Evolutionary conservation across 257 asterid species (phyloP).

Genomic region (Solanum chiquidenum): DNA sequence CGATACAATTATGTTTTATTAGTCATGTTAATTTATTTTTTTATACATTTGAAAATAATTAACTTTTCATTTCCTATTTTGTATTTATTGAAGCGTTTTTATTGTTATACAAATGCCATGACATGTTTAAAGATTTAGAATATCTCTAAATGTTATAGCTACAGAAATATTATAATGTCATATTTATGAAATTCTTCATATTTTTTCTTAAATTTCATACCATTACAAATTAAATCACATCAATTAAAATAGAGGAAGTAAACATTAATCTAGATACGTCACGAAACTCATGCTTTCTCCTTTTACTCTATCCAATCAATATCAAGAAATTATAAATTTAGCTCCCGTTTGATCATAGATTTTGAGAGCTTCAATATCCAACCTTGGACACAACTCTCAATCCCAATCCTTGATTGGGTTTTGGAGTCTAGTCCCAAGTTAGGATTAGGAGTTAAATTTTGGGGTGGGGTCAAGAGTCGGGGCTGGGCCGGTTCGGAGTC

Average conservation of each 20-base stretch:
- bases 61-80: background rate
- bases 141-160: background rate
- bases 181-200: background rate
- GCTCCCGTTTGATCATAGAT: background rate
- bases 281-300: background rate
- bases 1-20: background rate
- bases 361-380: background rate
- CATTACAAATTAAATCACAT: background rate
- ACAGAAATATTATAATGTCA: background rate
- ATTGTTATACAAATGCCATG: background rate
- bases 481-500: no score
- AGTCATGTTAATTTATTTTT: background rate
- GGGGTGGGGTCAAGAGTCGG: background rate
- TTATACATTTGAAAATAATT: background rate
- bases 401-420: background rate
- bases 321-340: background rate
- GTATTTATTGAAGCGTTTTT: background rate
- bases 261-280: background rate
- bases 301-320: background rate
- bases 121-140: background rate
- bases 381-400: background rate
- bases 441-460: background rate
- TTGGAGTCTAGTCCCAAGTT: background rate
- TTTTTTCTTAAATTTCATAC: background rate
- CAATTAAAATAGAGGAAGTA: background rate